Evolutionary conservation across 192 early-diverging fungal genomes (phyloP), one percentile per base, ranked within the genome.

Genomic region (Diversispora eburnea): DNA sequence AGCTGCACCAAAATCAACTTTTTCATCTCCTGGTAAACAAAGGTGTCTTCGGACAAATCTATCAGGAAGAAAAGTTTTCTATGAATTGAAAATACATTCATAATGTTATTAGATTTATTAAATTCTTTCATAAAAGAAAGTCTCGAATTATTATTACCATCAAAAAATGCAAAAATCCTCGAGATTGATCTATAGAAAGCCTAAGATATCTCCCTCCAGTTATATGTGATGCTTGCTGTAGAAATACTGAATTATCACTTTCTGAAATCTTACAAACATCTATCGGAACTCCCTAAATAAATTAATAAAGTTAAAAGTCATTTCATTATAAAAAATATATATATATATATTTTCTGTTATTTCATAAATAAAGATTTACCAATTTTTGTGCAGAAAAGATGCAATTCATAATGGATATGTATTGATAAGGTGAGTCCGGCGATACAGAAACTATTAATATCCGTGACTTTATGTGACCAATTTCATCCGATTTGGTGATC

Each of bases 381-480:
- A 82, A 75, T 71, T 94, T 95, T 80, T 99, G 95, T 1, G 96
- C 97, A 0, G 95, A 91, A 82, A 99, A 99, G 48, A 99, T 97
- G 70, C 88, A 91, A 79, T 99, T 99, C 98, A 99, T 99, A 45
- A 96, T 88, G 3, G 94, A 84, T 61, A 99, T 95, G 72, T 99
- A 98, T 75, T 98, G 93, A 51, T 84, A 82, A 6, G 98, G 85
- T 1, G 88, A 82, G 75, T 99, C 98, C 2, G 89, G 89, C 0
- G 94, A 95, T 8, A 92, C 92, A 0, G 95, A 95, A 5, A 98
- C 56, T 0, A 94, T 82, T 5, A 98, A 79, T 54, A 99, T 92
- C 39, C 96, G 86, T 22, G 95, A 85, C 74, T 89, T 84, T 64
- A 91, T 74, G 46, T 84, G 80, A 5, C 79, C 81, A 49, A 83